Percentiles rank a stretch among this genome's conserved stretches.
Conservation (phyloP, 2,329 filamentous ascomycete genomes). For the Scedosporium dehoogii region DNA sequence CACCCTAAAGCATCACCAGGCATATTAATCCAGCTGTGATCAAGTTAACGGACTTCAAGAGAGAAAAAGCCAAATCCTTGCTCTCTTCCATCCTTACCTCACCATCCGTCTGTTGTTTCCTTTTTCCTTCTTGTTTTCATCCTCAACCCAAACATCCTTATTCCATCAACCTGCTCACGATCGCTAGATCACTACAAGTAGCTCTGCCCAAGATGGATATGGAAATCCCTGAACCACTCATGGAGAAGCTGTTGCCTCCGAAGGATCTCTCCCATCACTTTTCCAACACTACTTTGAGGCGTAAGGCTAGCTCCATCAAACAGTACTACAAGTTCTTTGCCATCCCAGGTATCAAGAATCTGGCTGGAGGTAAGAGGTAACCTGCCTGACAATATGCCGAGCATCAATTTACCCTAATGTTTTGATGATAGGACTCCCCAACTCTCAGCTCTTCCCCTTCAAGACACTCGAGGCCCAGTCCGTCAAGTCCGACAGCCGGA, state of each 20-base stretch:
- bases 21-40: too few relatives aligned
- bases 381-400: background rate
- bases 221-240: background rate
- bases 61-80: too few relatives aligned
- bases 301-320: slow-evolving; percentile 61
- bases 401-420: background rate
- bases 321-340: slow-evolving; percentile 76
- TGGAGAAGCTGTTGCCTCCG: slow-evolving; percentile 28
- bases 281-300: slow-evolving; percentile 57
- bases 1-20: too few relatives aligned
- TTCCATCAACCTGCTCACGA: too few relatives aligned
- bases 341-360: slow-evolving; percentile 51
- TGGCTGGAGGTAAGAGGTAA: slow-evolving; percentile 46
- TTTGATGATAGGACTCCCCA: slow-evolving; percentile 56
- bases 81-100: too few relatives aligned
- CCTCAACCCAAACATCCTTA: too few relatives aligned
- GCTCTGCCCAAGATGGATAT: background rate
- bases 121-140: too few relatives aligned
- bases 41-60: too few relatives aligned
- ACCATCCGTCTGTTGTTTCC: too few relatives aligned
- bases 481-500: slow-evolving; percentile 65
- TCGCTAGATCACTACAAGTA: too few relatives aligned
- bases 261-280: slow-evolving; percentile 72
- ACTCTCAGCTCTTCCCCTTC: slow-evolving; percentile 76
- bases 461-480: slow-evolving; percentile 80